phyloP scores from a whole-genome alignment of 2,329 filamentous ascomycete genomes.

The Pseudogymnoascus sp. region DNA sequence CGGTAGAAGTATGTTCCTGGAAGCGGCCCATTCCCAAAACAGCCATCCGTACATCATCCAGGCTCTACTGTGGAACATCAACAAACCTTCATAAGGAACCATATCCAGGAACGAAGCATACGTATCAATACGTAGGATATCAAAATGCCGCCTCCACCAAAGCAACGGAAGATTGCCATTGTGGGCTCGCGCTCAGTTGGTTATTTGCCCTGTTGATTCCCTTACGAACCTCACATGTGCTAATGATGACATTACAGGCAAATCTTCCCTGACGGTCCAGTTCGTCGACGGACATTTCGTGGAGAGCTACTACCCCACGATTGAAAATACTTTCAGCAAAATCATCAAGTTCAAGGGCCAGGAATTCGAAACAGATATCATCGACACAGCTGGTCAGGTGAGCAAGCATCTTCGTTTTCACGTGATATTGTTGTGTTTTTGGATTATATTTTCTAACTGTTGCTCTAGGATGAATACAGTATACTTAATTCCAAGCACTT shows the following conservation, averaged over 20 bases:
- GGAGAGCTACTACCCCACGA: slow-evolving; percentile 97
- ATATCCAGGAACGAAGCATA: slow-evolving; percentile 4
- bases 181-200: slow-evolving; percentile 89
- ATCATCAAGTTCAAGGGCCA: slow-evolving; percentile 88
- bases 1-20: slow-evolving; percentile 4
- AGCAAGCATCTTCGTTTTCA: slow-evolving; percentile 21
- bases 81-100: neutral
- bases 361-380: slow-evolving; percentile 92
- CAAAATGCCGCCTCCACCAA: slow-evolving; percentile 37
- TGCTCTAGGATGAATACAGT: slow-evolving; percentile 82
- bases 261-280: slow-evolving; percentile 93
- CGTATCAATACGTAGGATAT: neutral
- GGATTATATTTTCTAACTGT: slow-evolving; percentile 14
- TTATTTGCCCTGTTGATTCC: slow-evolving; percentile 41
- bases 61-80: slow-evolving; percentile 1
- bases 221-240: neutral
- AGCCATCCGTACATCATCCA: slow-evolving; percentile 3
- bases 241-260: slow-evolving; percentile 51
- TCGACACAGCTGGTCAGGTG: slow-evolving; percentile 94
- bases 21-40: neutral
- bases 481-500: slow-evolving; percentile 98
- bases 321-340: slow-evolving; percentile 98
- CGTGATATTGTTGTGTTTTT: slow-evolving; percentile 12
- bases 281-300: slow-evolving; percentile 98
- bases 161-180: slow-evolving; percentile 92